A percentile compares a stretch with the other conserved stretches of the same genome.
Conservation (phyloP, 176 grass and related monocot genomes). For the Oryza glumipatula region DNA sequence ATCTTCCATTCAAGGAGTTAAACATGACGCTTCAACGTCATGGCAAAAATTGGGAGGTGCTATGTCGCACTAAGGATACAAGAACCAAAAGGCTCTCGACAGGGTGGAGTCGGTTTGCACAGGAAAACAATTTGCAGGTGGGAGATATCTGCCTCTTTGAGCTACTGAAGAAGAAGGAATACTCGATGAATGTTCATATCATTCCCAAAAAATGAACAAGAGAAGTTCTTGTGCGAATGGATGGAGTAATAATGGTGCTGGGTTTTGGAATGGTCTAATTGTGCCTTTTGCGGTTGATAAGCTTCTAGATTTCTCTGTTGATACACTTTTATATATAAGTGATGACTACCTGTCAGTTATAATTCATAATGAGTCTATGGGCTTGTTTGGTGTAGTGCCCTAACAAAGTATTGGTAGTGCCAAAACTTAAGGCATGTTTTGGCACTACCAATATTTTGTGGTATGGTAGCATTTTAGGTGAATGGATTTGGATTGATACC, state of each 20-base stretch:
- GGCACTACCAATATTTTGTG: no score
- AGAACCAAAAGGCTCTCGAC: background rate
- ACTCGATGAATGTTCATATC: slow-evolving; percentile 40
- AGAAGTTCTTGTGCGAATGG: no score
- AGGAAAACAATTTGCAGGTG: slow-evolving; percentile 37
- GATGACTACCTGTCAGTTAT: background rate
- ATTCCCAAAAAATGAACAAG: background rate
- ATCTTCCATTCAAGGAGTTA: slow-evolving; percentile 20
- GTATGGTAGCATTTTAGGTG: no score
- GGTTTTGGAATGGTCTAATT: background rate
- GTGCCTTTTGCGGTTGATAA: background rate
- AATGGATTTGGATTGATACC: no score
- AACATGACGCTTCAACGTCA: background rate
- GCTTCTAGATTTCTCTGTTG: background rate
- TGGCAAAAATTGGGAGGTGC: slow-evolving; percentile 29
- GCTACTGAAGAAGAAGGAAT: background rate
- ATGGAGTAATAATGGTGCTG: background rate
- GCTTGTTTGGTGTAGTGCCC: no score
- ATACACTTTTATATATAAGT: background rate
- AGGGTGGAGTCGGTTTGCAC: slow-evolving; percentile 36
- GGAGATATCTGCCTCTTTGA: slow-evolving; percentile 63
- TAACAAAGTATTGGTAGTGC: no score
- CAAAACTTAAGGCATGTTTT: no score
- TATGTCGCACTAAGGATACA: background rate
- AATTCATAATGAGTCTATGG: no score